phyloP scores from a whole-genome alignment of 768 basidiomycete species.

The Kwoniella bestiolae region DNA sequence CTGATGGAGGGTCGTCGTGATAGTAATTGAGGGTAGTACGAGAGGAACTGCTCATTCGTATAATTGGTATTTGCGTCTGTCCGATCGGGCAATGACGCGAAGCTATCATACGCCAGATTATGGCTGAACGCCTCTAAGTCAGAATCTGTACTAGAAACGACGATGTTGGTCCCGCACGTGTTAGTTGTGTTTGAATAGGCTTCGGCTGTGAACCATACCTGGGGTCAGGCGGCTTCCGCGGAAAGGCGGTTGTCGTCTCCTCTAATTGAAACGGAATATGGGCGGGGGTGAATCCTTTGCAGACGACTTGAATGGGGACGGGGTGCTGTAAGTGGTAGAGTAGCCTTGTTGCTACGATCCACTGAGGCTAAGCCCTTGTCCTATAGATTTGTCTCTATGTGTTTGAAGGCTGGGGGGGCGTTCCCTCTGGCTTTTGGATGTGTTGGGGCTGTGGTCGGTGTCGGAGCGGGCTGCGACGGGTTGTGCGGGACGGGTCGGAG shows the following conservation, averaged over 20 bases:
- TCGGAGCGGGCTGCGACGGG: not conserved
- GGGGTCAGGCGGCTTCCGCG: constrained; percentile 60
- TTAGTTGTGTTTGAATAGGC: constrained; percentile 70
- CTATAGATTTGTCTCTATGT: constrained; percentile 65
- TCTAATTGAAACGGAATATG: constrained; percentile 68
- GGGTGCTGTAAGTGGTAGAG: constrained; percentile 77
- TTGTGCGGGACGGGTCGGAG: not conserved
- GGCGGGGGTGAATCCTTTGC: constrained; percentile 71
- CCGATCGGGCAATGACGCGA: constrained; percentile 65
- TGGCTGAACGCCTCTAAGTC: constrained; percentile 83
- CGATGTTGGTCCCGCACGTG: constrained; percentile 71
- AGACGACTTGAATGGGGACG: constrained; percentile 71
- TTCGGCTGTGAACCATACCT: constrained; percentile 72
- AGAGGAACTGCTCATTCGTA: constrained; percentile 82
- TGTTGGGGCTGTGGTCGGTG: not conserved
- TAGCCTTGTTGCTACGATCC: constrained; percentile 78
- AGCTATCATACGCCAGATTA: constrained; percentile 82
- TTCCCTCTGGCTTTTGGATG: constrained; percentile 7
- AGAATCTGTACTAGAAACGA: constrained; percentile 78
- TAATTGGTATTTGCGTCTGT: constrained; percentile 77
- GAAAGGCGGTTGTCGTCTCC: constrained; percentile 62
- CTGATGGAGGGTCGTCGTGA: constrained; percentile 75
- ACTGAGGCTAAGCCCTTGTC: constrained; percentile 75
- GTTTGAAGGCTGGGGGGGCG: constrained; percentile 17
- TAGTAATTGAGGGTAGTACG: constrained; percentile 80